phyloP scores from a whole-genome alignment of 805 yeast genomes.

The Clavispora vitiphila region DNA sequence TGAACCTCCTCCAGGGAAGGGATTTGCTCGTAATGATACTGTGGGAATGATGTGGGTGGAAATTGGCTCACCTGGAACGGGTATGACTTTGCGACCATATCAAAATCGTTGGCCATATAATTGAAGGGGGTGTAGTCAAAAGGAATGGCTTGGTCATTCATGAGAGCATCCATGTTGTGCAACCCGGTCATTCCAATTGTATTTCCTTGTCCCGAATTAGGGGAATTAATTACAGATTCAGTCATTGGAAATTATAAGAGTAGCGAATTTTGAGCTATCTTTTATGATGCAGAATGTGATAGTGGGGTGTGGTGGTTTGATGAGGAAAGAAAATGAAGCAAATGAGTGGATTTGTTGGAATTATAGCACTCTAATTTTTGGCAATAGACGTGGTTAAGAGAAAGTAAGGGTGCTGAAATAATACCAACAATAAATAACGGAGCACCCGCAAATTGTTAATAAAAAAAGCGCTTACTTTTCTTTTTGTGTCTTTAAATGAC shows the following conservation, averaged over 20 bases:
- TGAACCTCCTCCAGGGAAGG: constrained; percentile 3
- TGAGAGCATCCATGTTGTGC: constrained; percentile 1
- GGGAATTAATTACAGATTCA: constrained; percentile 2
- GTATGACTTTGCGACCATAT: constrained; percentile 1
- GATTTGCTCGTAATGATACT: constrained; percentile 1
- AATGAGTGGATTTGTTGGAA: too few species aligned
- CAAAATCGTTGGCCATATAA: neutral
- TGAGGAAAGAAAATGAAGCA: neutral
- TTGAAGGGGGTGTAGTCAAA: neutral
- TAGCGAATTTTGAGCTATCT: neutral
- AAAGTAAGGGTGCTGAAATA: neutral
- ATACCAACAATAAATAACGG: neutral
- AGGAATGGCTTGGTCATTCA: constrained; percentile 1
- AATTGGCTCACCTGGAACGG: neutral
- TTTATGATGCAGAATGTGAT: neutral
- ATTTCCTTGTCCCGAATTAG: neutral
- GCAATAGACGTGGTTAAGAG: too few species aligned
- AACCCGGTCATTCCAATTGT: neutral
- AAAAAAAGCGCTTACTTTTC: neutral
- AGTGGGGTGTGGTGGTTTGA: neutral
- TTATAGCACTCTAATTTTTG: too few species aligned
- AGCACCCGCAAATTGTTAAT: neutral
- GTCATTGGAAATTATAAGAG: neutral
- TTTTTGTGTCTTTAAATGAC: neutral
- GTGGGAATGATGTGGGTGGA: neutral